phyloP scores from a whole-genome alignment of 2,329 filamentous ascomycete genomes.

The Aspergillus aculeatus region DNA sequence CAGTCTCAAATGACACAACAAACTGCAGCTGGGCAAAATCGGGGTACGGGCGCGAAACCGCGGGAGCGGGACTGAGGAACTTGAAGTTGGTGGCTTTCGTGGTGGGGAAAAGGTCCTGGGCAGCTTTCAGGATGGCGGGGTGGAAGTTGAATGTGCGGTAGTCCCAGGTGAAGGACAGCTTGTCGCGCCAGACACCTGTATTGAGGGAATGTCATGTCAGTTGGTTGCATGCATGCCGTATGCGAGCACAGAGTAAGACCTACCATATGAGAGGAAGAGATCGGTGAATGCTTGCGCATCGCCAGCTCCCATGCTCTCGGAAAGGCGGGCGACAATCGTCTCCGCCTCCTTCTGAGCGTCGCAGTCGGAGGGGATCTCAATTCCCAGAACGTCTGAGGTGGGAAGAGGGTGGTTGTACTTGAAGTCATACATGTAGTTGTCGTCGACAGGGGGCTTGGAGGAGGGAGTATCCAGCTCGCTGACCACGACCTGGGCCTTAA shows the following conservation, averaged over 20 bases:
- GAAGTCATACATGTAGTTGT: slow-evolving; percentile 46
- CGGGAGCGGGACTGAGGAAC: slow-evolving; percentile 23
- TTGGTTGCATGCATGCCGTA: neutral
- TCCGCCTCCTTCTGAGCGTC: slow-evolving; percentile 6
- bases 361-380: slow-evolving; percentile 29
- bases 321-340: slow-evolving; percentile 14
- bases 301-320: slow-evolving; percentile 14
- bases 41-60: slow-evolving; percentile 27
- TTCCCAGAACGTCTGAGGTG: slow-evolving; percentile 29
- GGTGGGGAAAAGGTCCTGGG: slow-evolving; percentile 31
- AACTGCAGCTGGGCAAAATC: slow-evolving; percentile 33
- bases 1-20: slow-evolving; percentile 33
- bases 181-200: slow-evolving; percentile 39
- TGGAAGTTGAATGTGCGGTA: slow-evolving; percentile 38
- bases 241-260: neutral
- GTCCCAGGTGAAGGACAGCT: slow-evolving; percentile 39
- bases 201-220: slow-evolving; percentile 1
- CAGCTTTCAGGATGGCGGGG: slow-evolving; percentile 31
- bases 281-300: slow-evolving; percentile 25
- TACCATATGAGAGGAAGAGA: slow-evolving; percentile 29
- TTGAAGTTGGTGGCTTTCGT: slow-evolving; percentile 30
- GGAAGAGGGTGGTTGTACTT: slow-evolving; percentile 42
- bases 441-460: slow-evolving; percentile 30
- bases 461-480: neutral
- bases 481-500: neutral